Evolutionary conservation across 2,329 filamentous ascomycete genomes (phyloP).

Genomic region (Sporothrix variecibatus): DNA sequence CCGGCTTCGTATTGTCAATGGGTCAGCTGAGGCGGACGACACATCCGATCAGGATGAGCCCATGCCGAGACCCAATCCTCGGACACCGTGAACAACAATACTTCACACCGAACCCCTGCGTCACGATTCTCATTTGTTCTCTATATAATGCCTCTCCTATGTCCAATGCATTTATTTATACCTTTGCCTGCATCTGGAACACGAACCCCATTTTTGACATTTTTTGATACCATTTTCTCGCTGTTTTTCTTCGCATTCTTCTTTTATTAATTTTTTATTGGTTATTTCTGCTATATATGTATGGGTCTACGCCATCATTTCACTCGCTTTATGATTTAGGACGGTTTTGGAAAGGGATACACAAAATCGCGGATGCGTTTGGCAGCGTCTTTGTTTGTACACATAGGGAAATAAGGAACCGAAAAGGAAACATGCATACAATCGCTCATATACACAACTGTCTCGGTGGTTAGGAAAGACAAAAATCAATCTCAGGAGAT

Average conservation of each 20-base stretch:
- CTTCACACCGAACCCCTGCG: background rate
- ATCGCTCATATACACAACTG: background rate
- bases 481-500: background rate
- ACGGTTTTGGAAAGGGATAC: background rate
- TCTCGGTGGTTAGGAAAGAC: background rate
- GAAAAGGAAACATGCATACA: background rate
- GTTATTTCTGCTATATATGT: background rate
- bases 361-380: background rate
- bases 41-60: background rate
- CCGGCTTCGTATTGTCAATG: slow-evolving; percentile 23
- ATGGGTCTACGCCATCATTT: background rate
- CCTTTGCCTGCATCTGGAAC: background rate
- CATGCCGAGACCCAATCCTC: background rate
- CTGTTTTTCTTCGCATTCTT: background rate
- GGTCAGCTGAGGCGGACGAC: background rate
- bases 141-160: slow-evolving; percentile 8
- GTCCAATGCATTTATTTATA: background rate
- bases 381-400: background rate
- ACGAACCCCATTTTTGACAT: background rate
- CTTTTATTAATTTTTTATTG: background rate
- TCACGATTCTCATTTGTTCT: slow-evolving; percentile 20
- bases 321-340: slow-evolving; percentile 9
- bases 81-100: background rate
- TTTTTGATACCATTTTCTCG: slow-evolving; percentile 11
- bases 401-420: background rate